Base-by-base conservation (phyloP, 2,329 filamentous ascomycete genomes). In the Dactylonectria estremocensis region DNA sequence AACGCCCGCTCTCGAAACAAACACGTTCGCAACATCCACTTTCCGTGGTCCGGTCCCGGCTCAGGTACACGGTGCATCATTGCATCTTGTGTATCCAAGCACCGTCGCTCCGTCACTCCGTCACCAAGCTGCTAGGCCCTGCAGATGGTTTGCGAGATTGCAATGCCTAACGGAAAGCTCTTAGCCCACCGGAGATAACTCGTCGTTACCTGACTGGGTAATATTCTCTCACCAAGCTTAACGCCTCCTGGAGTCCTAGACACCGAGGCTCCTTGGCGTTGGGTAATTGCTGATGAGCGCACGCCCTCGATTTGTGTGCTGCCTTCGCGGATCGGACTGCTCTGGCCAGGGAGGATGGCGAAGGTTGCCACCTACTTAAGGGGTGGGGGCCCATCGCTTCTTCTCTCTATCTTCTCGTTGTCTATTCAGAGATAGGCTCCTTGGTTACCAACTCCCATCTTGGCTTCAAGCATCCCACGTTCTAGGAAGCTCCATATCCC, bases 301-400 rank as follows among this genome's bases (percentile, higher is more conserved):
- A 77, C 69, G 62, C 73, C 72, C 75, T 77, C 50, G 65, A 31
- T 48, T 61, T 55, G 28, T 31, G 56, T 52, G 37, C 45, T 60
- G 16, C 18, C 52, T 40, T 69, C 62, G 63, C 58, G 49, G 67
- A 55, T 64, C 66, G 66, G 73, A 61, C 64, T 71, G 52, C 62
- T 73, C 52, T 64, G 37, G 37, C 63, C 56, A 31, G 66, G 61
- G 50, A 64, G 60, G 59, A 66, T 68, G 69, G 65, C 28, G 57
- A 75, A 54, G 64, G 69, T 60, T 70, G 63, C 50, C 66, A 68
- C 65, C 74, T 76, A 76, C 68, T 76, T 77, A 77, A 77, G 71
- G 74, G 69, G 70, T 71, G 71, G 72, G 61, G 69, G 65, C 71
- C 75, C 74, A 48, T 69, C 72, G 62, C 61, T 31, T 63, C 56